Evolutionary conservation across 495 filamentous ascomycete species (phyloP), one percentile per base, ranked within the genome.

Genomic region (Xylaria palmicola): DNA sequence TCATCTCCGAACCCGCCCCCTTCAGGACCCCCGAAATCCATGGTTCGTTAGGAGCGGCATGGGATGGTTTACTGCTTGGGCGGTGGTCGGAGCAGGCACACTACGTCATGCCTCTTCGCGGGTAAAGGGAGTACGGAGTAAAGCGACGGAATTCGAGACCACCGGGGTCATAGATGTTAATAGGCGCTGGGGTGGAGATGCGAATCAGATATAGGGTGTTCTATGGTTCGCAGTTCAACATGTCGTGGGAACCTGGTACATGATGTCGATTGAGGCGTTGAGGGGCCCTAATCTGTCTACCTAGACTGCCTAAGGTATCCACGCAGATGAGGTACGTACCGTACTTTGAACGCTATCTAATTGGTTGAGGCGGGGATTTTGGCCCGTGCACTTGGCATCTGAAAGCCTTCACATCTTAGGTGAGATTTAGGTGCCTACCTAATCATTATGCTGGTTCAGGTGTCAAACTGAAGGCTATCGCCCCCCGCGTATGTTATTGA

Each of bases 11-110:
- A 79, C 60, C 77, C 75, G 67, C 77, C 78, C 65, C 71, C 77
- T 71, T 79, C 73, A 72, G 71, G 72, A 63, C 77, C 81, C 65
- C 79, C 82, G 60, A 82, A 75, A 78, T 86, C 83, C 85, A 87
- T 86, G 70, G 70, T 70, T 65, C 59, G 59, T 66, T 32, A 48
- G 55, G 59, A 60, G 62, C 62, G 65, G 66, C 69, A 74, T 68
- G 63, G 67, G 59, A 67, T 19, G 26, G 15, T 29, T 65, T 60
- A 43, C 55, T 65, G 43, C 19, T 56, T 54, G 65, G 62, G 62
- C 43, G 63, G 24, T 65, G 49, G 53, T 68, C 12, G 54, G 12
- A 62, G 50, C 41, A 47, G 50, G 27, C 40, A 20, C 40, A 24
- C 36, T 52, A 27, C 59, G 27, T 44, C 66, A 69, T 69, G 60